Conservation (phyloP, 345 rosid species). For the Eutrema yunnanense region DNA sequence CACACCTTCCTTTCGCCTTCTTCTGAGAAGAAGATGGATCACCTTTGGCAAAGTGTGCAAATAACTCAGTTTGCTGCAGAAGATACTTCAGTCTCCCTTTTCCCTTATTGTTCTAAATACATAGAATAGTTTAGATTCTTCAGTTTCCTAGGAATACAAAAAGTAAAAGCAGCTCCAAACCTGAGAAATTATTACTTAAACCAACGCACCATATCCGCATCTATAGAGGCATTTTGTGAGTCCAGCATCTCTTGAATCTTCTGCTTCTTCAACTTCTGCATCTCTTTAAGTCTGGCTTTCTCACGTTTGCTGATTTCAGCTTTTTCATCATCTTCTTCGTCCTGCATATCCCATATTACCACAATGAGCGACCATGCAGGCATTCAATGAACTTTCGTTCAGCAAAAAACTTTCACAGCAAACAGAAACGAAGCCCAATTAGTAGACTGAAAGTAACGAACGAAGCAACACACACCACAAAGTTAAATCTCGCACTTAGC, state of each 20-base stretch:
- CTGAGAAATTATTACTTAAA: not conserved
- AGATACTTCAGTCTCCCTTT: constrained; percentile 90
- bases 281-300: constrained; percentile 73
- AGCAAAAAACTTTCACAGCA: not conserved
- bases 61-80: constrained; percentile 93
- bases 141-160: not conserved
- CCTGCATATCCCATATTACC: constrained; percentile 33
- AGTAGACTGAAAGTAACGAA: not conserved
- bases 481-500: not conserved
- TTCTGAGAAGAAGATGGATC: constrained; percentile 68
- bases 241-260: constrained; percentile 94
- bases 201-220: constrained; percentile 79
- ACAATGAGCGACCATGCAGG: not conserved
- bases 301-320: constrained; percentile 74
- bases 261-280: constrained; percentile 85
- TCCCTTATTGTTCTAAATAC: constrained; percentile 66
- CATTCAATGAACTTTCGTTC: not conserved
- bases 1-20: constrained; percentile 82
- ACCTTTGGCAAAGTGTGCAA: constrained; percentile 95
- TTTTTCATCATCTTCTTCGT: constrained; percentile 34
- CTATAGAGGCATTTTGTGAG: constrained; percentile 82
- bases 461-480: too few species aligned
- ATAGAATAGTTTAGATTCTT: not conserved
- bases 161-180: not conserved
- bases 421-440: not conserved